Conservation (phyloP, 2,329 filamentous ascomycete genomes). For the Diaporthe sp. region DNA sequence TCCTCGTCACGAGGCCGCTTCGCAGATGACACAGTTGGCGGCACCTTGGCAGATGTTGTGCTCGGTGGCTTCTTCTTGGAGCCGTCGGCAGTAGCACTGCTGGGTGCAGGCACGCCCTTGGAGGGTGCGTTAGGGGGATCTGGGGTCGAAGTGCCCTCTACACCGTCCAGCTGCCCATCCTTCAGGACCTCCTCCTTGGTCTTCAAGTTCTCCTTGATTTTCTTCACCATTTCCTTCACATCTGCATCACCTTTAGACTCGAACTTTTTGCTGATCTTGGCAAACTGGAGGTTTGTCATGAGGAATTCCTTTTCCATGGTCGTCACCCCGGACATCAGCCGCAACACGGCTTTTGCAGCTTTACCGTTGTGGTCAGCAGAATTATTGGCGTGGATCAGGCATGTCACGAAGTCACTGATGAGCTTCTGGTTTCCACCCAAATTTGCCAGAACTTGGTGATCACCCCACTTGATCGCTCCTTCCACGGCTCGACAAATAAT, state of each 20-base stretch:
- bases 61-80: slow-evolving; percentile 44
- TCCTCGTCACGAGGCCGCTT: slow-evolving; percentile 59
- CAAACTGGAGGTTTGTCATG: slow-evolving; percentile 75
- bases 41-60: slow-evolving; percentile 41
- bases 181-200: slow-evolving; percentile 45
- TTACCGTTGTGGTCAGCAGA: slow-evolving; percentile 66
- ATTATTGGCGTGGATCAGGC: slow-evolving; percentile 68
- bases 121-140: slow-evolving; percentile 26
- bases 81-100: slow-evolving; percentile 37
- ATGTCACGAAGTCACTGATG: slow-evolving; percentile 67
- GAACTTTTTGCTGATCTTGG: slow-evolving; percentile 74
- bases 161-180: slow-evolving; percentile 45
- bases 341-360: slow-evolving; percentile 68
- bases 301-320: slow-evolving; percentile 72
- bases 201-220: slow-evolving; percentile 51
- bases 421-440: slow-evolving; percentile 71
- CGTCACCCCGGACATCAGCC: slow-evolving; percentile 73
- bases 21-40: slow-evolving; percentile 45
- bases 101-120: slow-evolving; percentile 17
- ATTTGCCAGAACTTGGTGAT: slow-evolving; percentile 69
- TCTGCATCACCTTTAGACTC: slow-evolving; percentile 76
- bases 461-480: slow-evolving; percentile 67
- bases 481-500: slow-evolving; percentile 66
- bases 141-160: slow-evolving; percentile 44
- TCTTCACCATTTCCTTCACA: slow-evolving; percentile 72